A percentile compares a stretch with the other conserved stretches of the same genome.
phyloP scores from a whole-genome alignment of 306 rosid species.

The Biancaea sappan region DNA sequence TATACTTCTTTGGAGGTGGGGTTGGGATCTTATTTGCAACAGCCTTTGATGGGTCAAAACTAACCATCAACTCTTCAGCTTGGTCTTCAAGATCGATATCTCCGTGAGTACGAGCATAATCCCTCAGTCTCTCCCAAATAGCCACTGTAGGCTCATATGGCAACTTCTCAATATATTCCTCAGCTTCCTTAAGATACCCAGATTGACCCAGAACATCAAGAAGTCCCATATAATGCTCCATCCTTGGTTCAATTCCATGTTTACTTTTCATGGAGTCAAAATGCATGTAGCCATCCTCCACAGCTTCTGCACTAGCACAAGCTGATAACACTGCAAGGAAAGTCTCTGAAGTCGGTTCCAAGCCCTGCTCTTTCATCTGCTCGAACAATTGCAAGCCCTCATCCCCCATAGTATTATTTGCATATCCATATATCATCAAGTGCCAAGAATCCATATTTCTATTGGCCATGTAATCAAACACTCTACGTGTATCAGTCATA shows the following conservation, averaged over 20 bases:
- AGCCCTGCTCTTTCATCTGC: conserved; percentile 68
- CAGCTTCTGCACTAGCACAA: conserved; percentile 84
- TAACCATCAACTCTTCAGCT: conserved; percentile 66
- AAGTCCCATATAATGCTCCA: conserved; percentile 78
- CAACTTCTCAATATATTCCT: conserved; percentile 56
- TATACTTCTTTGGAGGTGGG: conserved; percentile 71
- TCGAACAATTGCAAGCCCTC: conserved; percentile 81
- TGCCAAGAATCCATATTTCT: conserved; percentile 73
- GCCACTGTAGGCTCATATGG: conserved; percentile 60
- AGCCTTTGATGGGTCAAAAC: conserved; percentile 67
- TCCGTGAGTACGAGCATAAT: conserved; percentile 76
- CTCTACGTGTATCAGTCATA: conserved; percentile 78
- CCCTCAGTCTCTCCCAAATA: conserved; percentile 65
- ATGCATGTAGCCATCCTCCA: too few species aligned
- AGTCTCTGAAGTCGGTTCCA: conserved; percentile 68
- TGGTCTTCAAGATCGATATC: conserved; percentile 80
- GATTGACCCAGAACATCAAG: conserved; percentile 75
- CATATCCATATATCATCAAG: conserved; percentile 68
- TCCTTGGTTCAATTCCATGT: too few species aligned
- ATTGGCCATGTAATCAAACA: conserved; percentile 82
- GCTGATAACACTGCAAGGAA: conserved; percentile 64
- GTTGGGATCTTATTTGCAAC: conserved; percentile 62
- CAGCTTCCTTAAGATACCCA: conserved; percentile 78
- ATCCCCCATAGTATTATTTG: conserved; percentile 72
- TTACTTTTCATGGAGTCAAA: too few species aligned